Conservation (phyloP, 192 early-diverging fungal genomes). For the Coemansia aciculifera region DNA sequence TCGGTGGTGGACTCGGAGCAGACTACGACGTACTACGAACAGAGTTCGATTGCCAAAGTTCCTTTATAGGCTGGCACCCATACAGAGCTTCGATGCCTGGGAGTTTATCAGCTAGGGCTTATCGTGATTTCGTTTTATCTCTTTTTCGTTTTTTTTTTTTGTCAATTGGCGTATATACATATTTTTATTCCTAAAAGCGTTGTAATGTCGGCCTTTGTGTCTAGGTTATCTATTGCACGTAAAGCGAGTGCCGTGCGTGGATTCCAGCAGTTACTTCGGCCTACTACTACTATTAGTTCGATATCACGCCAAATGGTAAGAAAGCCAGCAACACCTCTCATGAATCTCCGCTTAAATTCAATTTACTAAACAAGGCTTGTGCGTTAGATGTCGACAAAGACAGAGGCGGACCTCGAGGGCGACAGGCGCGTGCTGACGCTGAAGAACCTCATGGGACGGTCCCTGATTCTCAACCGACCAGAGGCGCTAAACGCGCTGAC, state of each 20-base stretch:
- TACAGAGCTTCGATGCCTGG: too few relatives aligned
- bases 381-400: conserved; percentile 24
- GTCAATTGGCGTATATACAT: neutral
- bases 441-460: conserved; percentile 54
- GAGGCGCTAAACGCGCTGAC: conserved; percentile 84
- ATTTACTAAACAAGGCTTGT: neutral
- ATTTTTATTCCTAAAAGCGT: neutral
- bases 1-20: neutral
- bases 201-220: neutral
- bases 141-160: neutral
- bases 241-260: neutral
- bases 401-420: conserved; percentile 18
- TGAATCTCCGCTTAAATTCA: neutral
- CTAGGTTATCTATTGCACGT: neutral
- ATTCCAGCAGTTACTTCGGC: neutral
- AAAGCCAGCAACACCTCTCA: neutral
- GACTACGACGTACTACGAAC: conserved; percentile 1
- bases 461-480: conserved; percentile 78
- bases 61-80: neutral
- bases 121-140: neutral
- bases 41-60: neutral
- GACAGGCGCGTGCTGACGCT: conserved; percentile 40
- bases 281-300: neutral
- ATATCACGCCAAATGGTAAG: conserved; percentile 5
- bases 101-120: neutral